These are phyloP conservation scores for Naumovozyma castellii DNA, from an alignment of 805 yeast species.

Conservation along the genomic window DNA sequence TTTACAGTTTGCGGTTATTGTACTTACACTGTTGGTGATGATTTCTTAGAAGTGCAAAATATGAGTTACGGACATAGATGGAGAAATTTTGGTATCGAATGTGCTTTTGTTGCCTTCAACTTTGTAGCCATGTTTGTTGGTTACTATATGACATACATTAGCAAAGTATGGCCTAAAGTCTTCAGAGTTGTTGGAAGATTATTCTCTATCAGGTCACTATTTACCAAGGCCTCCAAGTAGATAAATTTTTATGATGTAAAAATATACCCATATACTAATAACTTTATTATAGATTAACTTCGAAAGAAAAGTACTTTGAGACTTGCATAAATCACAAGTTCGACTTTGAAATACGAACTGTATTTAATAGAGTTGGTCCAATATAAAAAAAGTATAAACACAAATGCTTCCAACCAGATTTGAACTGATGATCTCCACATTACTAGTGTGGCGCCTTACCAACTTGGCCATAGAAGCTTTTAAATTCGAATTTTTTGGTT, in stretches of 20 bases:
- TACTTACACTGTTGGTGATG: conserved; percentile 32
- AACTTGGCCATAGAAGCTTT: conserved; percentile 51
- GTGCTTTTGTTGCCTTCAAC: conserved; percentile 45
- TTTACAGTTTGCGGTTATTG: conserved; percentile 36
- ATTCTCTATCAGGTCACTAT: too few relatives aligned
- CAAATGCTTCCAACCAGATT: conserved; percentile 60
- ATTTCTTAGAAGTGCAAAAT: conserved; percentile 31
- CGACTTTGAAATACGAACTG: too few relatives aligned
- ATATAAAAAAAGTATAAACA: too few relatives aligned
- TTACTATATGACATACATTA: conserved; percentile 16
- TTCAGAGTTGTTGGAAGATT: too few relatives aligned
- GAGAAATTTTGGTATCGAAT: conserved; percentile 53
- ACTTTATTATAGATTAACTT: too few relatives aligned
- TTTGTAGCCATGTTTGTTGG: conserved; percentile 28
- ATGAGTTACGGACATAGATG: conserved; percentile 40
- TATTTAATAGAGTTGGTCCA: too few relatives aligned
- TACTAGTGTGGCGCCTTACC: conserved; percentile 88
- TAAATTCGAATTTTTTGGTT: too few relatives aligned
- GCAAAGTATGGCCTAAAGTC: conserved; percentile 13
- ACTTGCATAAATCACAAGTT: too few relatives aligned
- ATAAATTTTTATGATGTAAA: too few relatives aligned
- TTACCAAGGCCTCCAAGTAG: too few relatives aligned
- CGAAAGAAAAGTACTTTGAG: too few relatives aligned
- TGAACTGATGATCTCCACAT: conserved; percentile 80
- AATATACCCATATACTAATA: too few relatives aligned